Conservation (phyloP, 2,329 filamentous ascomycete species). For the Penicillium sp. region DNA sequence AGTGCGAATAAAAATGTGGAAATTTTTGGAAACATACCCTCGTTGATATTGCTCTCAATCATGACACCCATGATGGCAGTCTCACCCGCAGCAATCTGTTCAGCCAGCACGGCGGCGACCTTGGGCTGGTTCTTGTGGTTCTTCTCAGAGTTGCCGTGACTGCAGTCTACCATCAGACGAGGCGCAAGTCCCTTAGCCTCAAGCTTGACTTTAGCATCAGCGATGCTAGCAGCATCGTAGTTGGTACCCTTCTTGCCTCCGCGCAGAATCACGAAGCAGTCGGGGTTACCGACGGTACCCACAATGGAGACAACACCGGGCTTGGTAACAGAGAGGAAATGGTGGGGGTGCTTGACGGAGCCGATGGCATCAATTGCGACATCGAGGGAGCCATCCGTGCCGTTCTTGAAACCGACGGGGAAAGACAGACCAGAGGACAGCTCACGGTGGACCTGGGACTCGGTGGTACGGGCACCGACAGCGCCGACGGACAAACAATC, state of each 20-base stretch:
- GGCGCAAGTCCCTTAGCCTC: slow-evolving; percentile 70
- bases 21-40: slow-evolving; percentile 58
- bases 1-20: not conserved
- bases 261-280: slow-evolving; percentile 94
- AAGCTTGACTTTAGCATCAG: slow-evolving; percentile 77
- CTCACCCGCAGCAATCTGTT: slow-evolving; percentile 84
- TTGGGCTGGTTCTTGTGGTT: slow-evolving; percentile 97
- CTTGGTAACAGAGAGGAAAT: slow-evolving; percentile 97
- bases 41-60: slow-evolving; percentile 97
- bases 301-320: slow-evolving; percentile 93
- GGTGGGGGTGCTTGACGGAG: slow-evolving; percentile 85
- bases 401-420: slow-evolving; percentile 99
- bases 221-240: slow-evolving; percentile 82
- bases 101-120: slow-evolving; percentile 77
- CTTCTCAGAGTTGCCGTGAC: slow-evolving; percentile 93
- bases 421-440: slow-evolving; percentile 91
- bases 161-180: slow-evolving; percentile 96
- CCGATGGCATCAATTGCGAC: slow-evolving; percentile 96
- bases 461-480: slow-evolving; percentile 92
- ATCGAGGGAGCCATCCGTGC: slow-evolving; percentile 84
- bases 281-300: slow-evolving; percentile 89
- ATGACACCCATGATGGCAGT: slow-evolving; percentile 92
- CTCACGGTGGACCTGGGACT: slow-evolving; percentile 93
- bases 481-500: slow-evolving; percentile 90
- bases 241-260: slow-evolving; percentile 93